A percentile compares a stretch with the other conserved stretches of the same genome.
These are phyloP conservation scores for Dichotomocladium elegans DNA, from an alignment of 371 early-diverging fungal genomes.

Conservation along the genomic window DNA sequence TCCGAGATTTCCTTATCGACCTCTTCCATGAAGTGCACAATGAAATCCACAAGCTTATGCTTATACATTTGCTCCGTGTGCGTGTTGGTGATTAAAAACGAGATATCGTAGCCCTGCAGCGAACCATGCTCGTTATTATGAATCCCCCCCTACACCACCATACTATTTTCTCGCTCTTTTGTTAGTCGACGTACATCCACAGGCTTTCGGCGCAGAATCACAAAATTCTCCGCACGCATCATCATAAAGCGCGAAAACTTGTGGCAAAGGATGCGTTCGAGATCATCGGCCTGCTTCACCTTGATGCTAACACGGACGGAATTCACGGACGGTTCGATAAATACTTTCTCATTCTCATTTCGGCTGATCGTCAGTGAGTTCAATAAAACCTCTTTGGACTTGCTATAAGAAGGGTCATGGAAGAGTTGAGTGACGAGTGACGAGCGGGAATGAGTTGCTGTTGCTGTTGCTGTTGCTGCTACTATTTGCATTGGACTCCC, in stretches of 20 bases:
- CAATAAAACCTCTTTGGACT: conserved; percentile 79
- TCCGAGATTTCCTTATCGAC: conserved; percentile 98
- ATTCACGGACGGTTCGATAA: conserved; percentile 93
- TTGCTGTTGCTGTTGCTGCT: too few relatives aligned
- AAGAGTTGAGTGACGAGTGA: too few relatives aligned
- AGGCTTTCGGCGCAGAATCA: conserved; percentile 90
- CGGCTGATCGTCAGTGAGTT: conserved; percentile 89
- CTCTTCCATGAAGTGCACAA: conserved; percentile 97
- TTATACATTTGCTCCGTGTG: conserved; percentile 97
- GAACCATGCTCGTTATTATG: neutral
- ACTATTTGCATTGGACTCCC: too few relatives aligned
- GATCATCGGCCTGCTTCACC: conserved; percentile 97
- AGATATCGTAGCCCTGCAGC: conserved; percentile 89
- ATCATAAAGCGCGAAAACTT: conserved; percentile 96
- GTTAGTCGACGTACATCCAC: conserved; percentile 67
- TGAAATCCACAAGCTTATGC: conserved; percentile 97
- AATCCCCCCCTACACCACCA: too few relatives aligned
- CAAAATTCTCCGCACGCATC: conserved; percentile 95
- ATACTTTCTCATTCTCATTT: conserved; percentile 92
- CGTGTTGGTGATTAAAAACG: conserved; percentile 92
- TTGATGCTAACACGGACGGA: conserved; percentile 91
- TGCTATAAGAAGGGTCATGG: conserved; percentile 49
- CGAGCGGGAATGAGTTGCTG: too few relatives aligned
- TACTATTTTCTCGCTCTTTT: neutral
- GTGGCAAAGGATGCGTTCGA: conserved; percentile 92